phyloP scores from a whole-genome alignment of 352 stramenopile genomes.

The Pythium periplocum region DNA sequence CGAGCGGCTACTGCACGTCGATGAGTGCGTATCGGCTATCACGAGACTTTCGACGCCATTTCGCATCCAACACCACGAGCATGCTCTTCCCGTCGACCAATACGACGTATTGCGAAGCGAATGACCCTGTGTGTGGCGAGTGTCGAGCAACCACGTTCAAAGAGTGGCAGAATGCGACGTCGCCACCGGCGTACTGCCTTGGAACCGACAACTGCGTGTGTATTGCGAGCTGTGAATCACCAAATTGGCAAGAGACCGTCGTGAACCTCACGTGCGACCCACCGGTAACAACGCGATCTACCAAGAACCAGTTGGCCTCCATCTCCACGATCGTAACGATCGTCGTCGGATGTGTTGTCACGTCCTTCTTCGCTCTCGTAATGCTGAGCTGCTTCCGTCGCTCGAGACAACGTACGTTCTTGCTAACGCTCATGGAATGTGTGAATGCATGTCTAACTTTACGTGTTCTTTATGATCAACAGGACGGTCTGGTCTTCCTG shows the following conservation, averaged over 20 bases:
- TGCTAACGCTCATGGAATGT: no score
- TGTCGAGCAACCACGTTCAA: slow-evolving; percentile 22
- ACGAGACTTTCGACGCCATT: slow-evolving; percentile 36
- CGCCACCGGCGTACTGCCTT: slow-evolving; percentile 32
- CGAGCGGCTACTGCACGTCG: slow-evolving; percentile 47
- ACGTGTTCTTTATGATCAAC: no score
- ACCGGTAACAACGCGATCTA: slow-evolving; percentile 5
- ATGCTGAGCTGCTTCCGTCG: slow-evolving; percentile 10
- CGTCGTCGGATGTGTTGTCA: slow-evolving; percentile 9
- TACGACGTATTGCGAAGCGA: slow-evolving; percentile 44
- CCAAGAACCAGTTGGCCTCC: not conserved
- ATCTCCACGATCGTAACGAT: slow-evolving; percentile 10
- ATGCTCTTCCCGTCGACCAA: slow-evolving; percentile 46
- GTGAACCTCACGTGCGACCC: slow-evolving; percentile 33
- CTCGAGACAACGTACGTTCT: slow-evolving; percentile 7
- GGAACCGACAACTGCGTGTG: slow-evolving; percentile 45
- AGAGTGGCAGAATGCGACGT: slow-evolving; percentile 19
- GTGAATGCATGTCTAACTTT: no score
- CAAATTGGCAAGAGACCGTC: slow-evolving; percentile 30
- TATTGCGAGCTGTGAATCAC: slow-evolving; percentile 47
- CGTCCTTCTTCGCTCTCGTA: slow-evolving; percentile 10
- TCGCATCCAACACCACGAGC: slow-evolving; percentile 15
- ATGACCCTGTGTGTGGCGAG: slow-evolving; percentile 25
- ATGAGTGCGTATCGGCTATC: slow-evolving; percentile 33
- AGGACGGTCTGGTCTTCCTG: no score